These are phyloP conservation scores for Trametes versicolor DNA, from an alignment of 1,284 basidiomycete genomes.

Conservation along the genomic window DNA sequence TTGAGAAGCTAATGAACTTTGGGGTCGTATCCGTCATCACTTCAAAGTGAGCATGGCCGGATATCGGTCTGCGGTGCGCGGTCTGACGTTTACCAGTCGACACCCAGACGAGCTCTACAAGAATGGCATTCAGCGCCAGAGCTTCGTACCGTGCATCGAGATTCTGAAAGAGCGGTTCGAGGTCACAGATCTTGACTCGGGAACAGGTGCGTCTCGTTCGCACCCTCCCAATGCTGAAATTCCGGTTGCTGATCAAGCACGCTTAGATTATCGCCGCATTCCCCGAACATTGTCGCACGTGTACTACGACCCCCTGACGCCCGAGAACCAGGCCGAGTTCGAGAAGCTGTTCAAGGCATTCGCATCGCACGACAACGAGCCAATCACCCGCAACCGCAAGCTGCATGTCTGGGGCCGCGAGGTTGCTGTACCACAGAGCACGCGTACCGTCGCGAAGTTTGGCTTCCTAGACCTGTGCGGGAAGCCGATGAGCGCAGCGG, in stretches of 20 bases:
- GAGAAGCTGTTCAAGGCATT: conserved; percentile 86
- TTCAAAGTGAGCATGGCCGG: conserved; percentile 78
- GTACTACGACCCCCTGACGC: conserved; percentile 85
- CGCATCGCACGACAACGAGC: conserved; percentile 61
- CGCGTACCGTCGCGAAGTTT: conserved; percentile 86
- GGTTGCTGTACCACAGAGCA: conserved; percentile 83
- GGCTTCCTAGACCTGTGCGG: conserved; percentile 91
- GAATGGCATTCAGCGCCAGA: conserved; percentile 98
- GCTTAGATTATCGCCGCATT: conserved; percentile 89
- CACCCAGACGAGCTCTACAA: conserved; percentile 98
- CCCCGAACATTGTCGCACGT: conserved; percentile 92
- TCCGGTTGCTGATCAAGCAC: conserved; percentile 45
- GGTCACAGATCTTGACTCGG: conserved; percentile 93
- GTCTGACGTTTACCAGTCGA: conserved; percentile 64
- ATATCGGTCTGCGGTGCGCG: conserved; percentile 12
- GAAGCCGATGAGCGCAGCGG: conserved; percentile 90
- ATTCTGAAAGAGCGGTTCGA: conserved; percentile 89
- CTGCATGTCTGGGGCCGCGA: conserved; percentile 91
- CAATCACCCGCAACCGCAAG: conserved; percentile 70
- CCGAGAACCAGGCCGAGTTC: conserved; percentile 75
- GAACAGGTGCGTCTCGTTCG: conserved; percentile 71
- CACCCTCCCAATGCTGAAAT: not conserved
- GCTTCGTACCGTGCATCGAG: conserved; percentile 96
- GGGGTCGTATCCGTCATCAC: conserved; percentile 97
- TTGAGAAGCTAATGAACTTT: conserved; percentile 87